Base-by-base conservation (phyloP, 164 flowering plant species). In the Kalanchoe fedtschenkoi region DNA sequence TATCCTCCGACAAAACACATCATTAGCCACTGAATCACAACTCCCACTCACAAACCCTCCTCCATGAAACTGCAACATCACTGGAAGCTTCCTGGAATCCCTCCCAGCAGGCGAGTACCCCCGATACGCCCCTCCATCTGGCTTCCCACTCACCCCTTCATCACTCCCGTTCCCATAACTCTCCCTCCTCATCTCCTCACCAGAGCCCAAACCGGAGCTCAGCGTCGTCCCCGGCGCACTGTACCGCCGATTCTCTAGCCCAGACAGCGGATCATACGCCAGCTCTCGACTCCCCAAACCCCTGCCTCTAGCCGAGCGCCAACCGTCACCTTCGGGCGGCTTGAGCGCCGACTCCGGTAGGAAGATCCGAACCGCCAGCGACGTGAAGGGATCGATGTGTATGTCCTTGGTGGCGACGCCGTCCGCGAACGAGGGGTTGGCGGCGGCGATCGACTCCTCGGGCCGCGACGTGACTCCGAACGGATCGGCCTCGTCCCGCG, bases 11-110 rank as follows among this genome's bases (percentile, higher is more conserved):
- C 96, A 86, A 58, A 88, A 88, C 51, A 68, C 66, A 76, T 88
- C 96, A 68, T 88, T 88, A 4, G 86, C 86, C 16, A 65, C 78
- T 32, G 89, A 82, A 54, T 81, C 87, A 60, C 72, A 77, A 68
- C 96, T 84, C 64, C 96, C 92, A 11, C 83, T 70, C 13, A 88
- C 89, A 67, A 84, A 86, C 5, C 90, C 96, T 2, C 96, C 96
- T 3, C 96, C 96, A 39, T 86, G 90, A 61, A 88, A 84, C 70
- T 88, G 96, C 78, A 88, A 39, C 53, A 88, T 73, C 69, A 88
- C 74, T 32, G 96, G 96, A 58, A 88, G 65, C 60, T 72, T 81
- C 70, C 85, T 62, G 28, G 46, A 22, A n/a, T 29, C 22, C 34
- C 22, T 38, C 19, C 53, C 71, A 24, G 33, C 17, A 0, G 88